Conservation (phyloP, 352 stramenopile species). For the Phytophthora boehmeriae region DNA sequence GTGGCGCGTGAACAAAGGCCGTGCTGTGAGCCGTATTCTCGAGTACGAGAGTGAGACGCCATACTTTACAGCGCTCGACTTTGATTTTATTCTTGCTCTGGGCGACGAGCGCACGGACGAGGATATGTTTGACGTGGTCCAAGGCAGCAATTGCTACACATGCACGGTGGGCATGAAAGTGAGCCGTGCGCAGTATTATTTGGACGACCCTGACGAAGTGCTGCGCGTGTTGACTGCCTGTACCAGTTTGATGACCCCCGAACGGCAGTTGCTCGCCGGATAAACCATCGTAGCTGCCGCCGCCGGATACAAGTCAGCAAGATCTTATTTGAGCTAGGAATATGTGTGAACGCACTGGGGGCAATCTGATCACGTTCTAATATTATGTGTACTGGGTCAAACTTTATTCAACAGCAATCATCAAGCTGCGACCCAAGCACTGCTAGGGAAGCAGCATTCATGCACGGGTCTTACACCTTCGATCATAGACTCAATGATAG, state of each 20-base stretch:
- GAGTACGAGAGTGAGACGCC: conserved; percentile 81
- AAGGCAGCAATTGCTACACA: conserved; percentile 90
- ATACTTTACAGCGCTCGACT: conserved; percentile 76
- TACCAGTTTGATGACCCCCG: conserved; percentile 50
- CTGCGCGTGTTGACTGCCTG: conserved; percentile 77
- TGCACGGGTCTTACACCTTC: too few relatives aligned
- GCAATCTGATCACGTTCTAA: too few relatives aligned
- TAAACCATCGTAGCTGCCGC: too few relatives aligned
- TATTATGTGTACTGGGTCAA: too few relatives aligned
- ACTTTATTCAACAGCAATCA: too few relatives aligned
- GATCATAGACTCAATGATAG: too few relatives aligned
- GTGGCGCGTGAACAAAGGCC: conserved; percentile 88
- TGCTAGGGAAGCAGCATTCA: too few relatives aligned
- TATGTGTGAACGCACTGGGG: too few relatives aligned
- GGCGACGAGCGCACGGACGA: conserved; percentile 89
- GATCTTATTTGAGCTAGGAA: too few relatives aligned
- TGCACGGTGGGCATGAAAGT: conserved; percentile 90
- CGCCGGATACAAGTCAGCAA: too few relatives aligned
- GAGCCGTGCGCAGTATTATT: conserved; percentile 82
- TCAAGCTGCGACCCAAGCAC: too few relatives aligned
- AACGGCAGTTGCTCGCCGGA: too few relatives aligned
- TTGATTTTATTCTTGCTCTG: conserved; percentile 88
- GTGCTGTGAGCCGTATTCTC: conserved; percentile 83
- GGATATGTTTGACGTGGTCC: conserved; percentile 91
- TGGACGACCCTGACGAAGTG: conserved; percentile 82